phyloP scores from a whole-genome alignment of 257 asterid genomes.

The Ocimum tenuiflorum region DNA sequence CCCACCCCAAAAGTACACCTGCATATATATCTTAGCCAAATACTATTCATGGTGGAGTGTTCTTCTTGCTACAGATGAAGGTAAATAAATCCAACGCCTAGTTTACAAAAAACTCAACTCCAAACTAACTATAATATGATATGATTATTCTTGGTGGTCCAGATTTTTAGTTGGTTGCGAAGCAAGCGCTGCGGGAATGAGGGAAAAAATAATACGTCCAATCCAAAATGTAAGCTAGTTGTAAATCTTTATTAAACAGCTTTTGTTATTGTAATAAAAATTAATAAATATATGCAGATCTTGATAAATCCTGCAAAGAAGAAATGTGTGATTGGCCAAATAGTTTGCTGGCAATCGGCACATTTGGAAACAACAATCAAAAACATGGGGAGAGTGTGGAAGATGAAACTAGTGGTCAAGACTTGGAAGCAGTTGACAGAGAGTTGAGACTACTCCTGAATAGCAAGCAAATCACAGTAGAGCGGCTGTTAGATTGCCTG shows the following conservation, averaged over 20 bases:
- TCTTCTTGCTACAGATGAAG: not conserved
- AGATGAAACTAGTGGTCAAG: no score
- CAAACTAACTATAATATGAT: not conserved
- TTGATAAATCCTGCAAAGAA: constrained; percentile 39
- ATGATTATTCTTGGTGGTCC: constrained; percentile 5
- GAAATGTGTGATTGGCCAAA: constrained; percentile 76
- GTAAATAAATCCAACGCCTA: not conserved
- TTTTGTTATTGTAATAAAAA: no score
- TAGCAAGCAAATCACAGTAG: constrained; percentile 14
- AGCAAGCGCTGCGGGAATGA: constrained; percentile 25
- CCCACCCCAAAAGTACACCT: constrained; percentile 1
- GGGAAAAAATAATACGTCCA: constrained; percentile 34
- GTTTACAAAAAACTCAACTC: not conserved
- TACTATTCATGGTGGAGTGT: no score
- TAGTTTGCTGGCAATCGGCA: constrained; percentile 69
- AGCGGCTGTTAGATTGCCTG: constrained; percentile 22
- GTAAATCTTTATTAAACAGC: constrained; percentile 29
- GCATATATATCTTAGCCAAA: no score
- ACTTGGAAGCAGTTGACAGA: constrained; percentile 26
- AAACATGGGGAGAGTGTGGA: no score
- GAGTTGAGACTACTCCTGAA: constrained; percentile 25
- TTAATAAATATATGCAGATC: not conserved
- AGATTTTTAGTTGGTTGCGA: constrained; percentile 79
- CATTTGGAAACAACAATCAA: constrained; percentile 46
- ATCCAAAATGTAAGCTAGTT: constrained; percentile 15